Evolutionary conservation across 352 stramenopile genomes (phyloP).

Genomic region (Aphanomyces stellatus): DNA sequence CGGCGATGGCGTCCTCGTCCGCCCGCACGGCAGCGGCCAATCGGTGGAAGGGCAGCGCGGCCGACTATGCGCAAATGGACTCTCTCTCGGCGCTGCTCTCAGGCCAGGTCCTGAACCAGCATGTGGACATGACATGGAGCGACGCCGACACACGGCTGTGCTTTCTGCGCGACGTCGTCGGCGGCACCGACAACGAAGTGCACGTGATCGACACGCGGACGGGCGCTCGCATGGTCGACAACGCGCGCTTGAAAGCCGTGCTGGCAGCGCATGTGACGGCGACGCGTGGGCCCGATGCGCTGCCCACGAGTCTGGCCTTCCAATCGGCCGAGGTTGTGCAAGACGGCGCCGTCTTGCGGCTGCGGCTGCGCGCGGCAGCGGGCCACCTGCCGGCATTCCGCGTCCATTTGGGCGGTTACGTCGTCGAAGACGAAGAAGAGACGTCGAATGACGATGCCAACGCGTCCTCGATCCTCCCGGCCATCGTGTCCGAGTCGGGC

Average conservation of each 20-base stretch:
- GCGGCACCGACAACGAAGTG: background rate
- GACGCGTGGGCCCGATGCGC: background rate
- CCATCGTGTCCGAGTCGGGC: background rate
- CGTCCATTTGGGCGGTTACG: background rate
- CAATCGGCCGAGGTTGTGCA: background rate
- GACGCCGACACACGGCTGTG: background rate
- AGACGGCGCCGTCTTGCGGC: background rate
- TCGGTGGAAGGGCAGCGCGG: background rate
- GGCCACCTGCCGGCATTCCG: background rate
- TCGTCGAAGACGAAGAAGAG: background rate
- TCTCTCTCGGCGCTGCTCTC: background rate
- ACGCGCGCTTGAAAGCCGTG: background rate
- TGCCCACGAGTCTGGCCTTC: background rate
- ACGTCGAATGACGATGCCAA: background rate
- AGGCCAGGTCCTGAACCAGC: background rate
- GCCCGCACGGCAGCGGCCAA: too few species aligned
- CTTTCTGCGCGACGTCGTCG: background rate
- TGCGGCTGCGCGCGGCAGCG: background rate
- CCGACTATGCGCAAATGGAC: conserved; percentile 4
- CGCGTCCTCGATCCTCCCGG: background rate
- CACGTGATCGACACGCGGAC: background rate
- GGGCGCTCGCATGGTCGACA: background rate
- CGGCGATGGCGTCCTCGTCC: too few species aligned
- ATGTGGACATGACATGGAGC: background rate
- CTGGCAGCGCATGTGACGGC: background rate